Base-by-base conservation (phyloP, 768 basidiomycete species). In the Porphyrellus cyaneotinctus region DNA sequence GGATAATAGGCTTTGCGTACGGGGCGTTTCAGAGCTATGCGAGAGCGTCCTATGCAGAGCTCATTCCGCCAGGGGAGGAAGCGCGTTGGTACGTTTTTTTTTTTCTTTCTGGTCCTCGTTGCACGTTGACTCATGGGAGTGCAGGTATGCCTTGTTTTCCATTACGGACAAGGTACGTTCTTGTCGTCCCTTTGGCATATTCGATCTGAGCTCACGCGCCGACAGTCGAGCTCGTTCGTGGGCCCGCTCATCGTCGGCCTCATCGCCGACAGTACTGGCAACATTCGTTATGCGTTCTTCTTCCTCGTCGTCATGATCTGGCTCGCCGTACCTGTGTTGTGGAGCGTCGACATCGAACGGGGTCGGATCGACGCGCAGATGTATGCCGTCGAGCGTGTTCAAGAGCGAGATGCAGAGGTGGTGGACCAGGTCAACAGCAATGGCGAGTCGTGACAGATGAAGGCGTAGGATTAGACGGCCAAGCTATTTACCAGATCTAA, bases 21-120 rank as follows among this genome's bases (percentile, higher is more conserved):
- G 94, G 95, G 5, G 88, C 93, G 0, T 97, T 97, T 72, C 92
- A 95, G 69, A 81, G 88, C 22, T 95, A 93, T 56, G 88, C 92
- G 0, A 74, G 95, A 23, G 89, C 92, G 2, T 83, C 88, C 37
- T 97, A 91, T 63, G 84, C 91, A 2, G 90, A 90, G 61, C 70
- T 99, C 48, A 78, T 98, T 3, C 95, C 95, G 0, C 81, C 81
- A 2, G 85, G 88, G 0, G 91, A 97, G 68, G 91, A 94, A 70
- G 93, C 93, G 2, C 75, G 91, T 50, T 97, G 91, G 88, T 91
- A 70, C 53, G 78, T 63, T 7, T 14, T 3, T 9, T 17, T 0
- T 2, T 9, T 5, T 6, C 4, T 4, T 5, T 15, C 11, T 23
- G 3, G n/a, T n/a, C n/a, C n/a, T n/a, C 7, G 13, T 22, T 42